These are phyloP conservation scores for Alternaria panax DNA, from an alignment of 2,329 filamentous ascomycete genomes.

Conservation along the genomic window DNA sequence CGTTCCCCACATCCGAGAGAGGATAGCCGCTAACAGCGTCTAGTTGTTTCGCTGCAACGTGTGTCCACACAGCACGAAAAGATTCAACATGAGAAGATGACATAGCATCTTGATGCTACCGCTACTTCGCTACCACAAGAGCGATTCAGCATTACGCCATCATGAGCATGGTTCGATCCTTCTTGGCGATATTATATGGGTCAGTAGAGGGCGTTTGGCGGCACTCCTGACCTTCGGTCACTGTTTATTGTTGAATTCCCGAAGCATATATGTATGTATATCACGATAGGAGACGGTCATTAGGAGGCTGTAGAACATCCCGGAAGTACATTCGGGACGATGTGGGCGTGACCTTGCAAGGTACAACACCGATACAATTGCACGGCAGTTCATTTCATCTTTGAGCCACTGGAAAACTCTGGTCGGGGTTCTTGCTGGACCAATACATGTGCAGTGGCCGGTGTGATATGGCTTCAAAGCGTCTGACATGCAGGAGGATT, in stretches of 20 bases:
- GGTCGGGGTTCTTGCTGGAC: neutral
- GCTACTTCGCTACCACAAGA: neutral
- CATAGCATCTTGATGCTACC: constrained; percentile 58
- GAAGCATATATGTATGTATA: neutral
- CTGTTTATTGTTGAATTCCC: neutral
- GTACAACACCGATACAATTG: neutral
- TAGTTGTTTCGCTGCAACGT: constrained; percentile 87
- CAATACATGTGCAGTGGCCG: neutral
- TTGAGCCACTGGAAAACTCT: neutral
- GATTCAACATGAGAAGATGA: constrained; percentile 77
- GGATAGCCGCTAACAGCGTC: constrained; percentile 56
- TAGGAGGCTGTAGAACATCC: neutral
- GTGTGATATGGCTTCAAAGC: neutral
- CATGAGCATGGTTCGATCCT: neutral
- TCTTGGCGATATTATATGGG: neutral
- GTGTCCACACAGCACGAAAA: constrained; percentile 93
- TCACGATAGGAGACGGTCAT: neutral
- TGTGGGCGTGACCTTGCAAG: neutral
- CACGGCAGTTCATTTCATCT: neutral
- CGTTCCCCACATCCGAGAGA: neutral
- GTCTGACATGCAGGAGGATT: constrained; percentile 1
- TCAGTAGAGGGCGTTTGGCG: neutral
- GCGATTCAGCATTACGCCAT: neutral
- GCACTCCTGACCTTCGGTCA: neutral
- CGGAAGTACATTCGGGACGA: neutral